phyloP scores from a whole-genome alignment of 2,329 filamentous ascomycete genomes.

The Colletotrichum echinochloae region DNA sequence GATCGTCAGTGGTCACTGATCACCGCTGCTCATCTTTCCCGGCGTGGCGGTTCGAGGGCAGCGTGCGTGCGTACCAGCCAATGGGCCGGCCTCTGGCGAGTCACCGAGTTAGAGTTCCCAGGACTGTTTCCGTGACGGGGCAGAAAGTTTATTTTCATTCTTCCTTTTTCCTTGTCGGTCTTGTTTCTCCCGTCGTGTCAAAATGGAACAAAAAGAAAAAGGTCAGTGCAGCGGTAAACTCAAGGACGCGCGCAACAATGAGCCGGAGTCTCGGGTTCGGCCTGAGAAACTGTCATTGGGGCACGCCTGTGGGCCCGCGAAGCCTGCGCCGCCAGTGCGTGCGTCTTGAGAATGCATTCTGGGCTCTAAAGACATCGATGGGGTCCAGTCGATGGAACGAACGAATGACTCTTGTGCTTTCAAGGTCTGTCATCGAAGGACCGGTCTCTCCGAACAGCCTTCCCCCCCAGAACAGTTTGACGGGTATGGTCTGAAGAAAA shows the following conservation, averaged over 20 bases:
- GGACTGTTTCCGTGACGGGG: slow-evolving; percentile 6
- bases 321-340: neutral
- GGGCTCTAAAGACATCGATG: neutral
- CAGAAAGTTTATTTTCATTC: slow-evolving; percentile 2
- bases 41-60: slow-evolving; percentile 25
- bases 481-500: neutral
- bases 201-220: neutral
- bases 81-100: slow-evolving; percentile 12
- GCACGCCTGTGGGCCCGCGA: neutral
- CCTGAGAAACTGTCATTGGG: neutral
- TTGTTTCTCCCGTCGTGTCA: slow-evolving; percentile 5
- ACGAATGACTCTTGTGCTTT: neutral
- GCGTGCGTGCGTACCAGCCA: slow-evolving; percentile 20
- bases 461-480: neutral
- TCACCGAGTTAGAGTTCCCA: neutral
- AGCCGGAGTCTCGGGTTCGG: slow-evolving; percentile 30
- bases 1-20: slow-evolving; percentile 25
- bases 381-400: neutral
- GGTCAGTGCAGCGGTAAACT: slow-evolving; percentile 17
- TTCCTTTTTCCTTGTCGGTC: neutral
- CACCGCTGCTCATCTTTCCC: slow-evolving; percentile 27
- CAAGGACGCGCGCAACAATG: slow-evolving; percentile 22
- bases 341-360: neutral
- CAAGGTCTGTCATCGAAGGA: neutral
- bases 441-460: neutral